Evolutionary conservation across 2,329 filamentous ascomycete species (phyloP), one percentile per base, ranked within the genome.

Genomic region (Paraphaeosphaeria sporulosa): DNA sequence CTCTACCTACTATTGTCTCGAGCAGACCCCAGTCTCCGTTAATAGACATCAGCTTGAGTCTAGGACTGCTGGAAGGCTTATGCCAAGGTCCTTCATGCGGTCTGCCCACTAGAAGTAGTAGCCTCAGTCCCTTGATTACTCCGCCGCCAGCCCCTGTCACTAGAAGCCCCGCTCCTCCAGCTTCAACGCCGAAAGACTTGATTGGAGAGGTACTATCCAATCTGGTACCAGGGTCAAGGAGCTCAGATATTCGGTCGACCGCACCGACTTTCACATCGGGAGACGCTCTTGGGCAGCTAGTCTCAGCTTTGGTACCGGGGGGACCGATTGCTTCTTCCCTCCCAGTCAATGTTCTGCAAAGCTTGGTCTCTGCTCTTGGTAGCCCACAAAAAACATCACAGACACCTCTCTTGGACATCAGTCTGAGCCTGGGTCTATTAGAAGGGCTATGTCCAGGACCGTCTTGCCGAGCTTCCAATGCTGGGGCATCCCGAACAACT

Each of bases 31-130:
- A 13, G 4, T 15, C 38, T 42, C 55, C 47, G 2, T 10, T 57
- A 9, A 3, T 56, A 40, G 55, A 51, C 17, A 17, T 51, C 19
- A 57, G 21, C 36, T 34, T 57, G 17, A 50, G 47, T 34, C 43
- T 57, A 21, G 55, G 34, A 19, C 30, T 52, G n/a, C 46, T 52
- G 13, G 44, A 30, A 30, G 44, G 44, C 7, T n/a, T 30, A 12
- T 48, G 44, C 15, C 23, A 23, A 23, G 44, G 44, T 2, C 44
- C 44, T 4, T 48, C 23, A 30, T 48, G 44, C 7, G 13, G 5
- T 30, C 27, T 17, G 30, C 7, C 44, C 21, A 17, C 44, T 8
- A 25, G 12, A 19, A 42, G n/a, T 15, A 42, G 38, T 19, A 15
- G 40, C 17, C 40, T 21, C 17, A 43, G 7, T 43, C 40, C 40